These are phyloP conservation scores for Penicillium goetzii DNA, from an alignment of 495 filamentous ascomycete genomes.

Conservation along the genomic window DNA sequence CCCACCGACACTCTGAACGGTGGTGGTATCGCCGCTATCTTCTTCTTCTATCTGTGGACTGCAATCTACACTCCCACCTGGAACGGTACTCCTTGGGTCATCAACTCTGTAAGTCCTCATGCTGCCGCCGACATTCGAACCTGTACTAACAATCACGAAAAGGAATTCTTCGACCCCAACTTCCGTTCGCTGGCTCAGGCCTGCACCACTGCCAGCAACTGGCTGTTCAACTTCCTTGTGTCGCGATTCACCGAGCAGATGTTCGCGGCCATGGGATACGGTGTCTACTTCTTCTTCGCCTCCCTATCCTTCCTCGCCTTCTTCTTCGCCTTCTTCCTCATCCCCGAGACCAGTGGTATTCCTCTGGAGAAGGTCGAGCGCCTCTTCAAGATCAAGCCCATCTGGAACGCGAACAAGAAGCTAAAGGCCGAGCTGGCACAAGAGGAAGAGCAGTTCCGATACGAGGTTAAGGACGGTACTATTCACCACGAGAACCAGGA, in stretches of 20 bases:
- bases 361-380: slow-evolving; percentile 56
- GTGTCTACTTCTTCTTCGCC: slow-evolving; percentile 81
- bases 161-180: slow-evolving; percentile 65
- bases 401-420: slow-evolving; percentile 55
- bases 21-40: slow-evolving; percentile 67
- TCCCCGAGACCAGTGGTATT: slow-evolving; percentile 68
- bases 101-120: slow-evolving; percentile 51
- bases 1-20: slow-evolving; percentile 45
- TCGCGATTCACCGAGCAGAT: slow-evolving; percentile 75
- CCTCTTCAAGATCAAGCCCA: slow-evolving; percentile 61
- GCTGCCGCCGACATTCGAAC: neutral
- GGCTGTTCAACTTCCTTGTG: slow-evolving; percentile 78
- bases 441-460: slow-evolving; percentile 56
- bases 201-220: slow-evolving; percentile 69
- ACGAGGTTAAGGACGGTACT: slow-evolving; percentile 47
- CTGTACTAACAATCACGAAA: slow-evolving; percentile 16
- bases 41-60: slow-evolving; percentile 81
- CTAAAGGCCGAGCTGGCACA: slow-evolving; percentile 54
- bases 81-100: slow-evolving; percentile 71
- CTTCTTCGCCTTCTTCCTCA: slow-evolving; percentile 66
- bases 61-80: slow-evolving; percentile 74
- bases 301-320: slow-evolving; percentile 69
- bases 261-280: slow-evolving; percentile 71
- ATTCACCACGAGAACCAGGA: slow-evolving; percentile 23
- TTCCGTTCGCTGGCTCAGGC: slow-evolving; percentile 70